Conservation (phyloP, 2,329 filamentous ascomycete genomes). For the Coniochaeta sp. region DNA sequence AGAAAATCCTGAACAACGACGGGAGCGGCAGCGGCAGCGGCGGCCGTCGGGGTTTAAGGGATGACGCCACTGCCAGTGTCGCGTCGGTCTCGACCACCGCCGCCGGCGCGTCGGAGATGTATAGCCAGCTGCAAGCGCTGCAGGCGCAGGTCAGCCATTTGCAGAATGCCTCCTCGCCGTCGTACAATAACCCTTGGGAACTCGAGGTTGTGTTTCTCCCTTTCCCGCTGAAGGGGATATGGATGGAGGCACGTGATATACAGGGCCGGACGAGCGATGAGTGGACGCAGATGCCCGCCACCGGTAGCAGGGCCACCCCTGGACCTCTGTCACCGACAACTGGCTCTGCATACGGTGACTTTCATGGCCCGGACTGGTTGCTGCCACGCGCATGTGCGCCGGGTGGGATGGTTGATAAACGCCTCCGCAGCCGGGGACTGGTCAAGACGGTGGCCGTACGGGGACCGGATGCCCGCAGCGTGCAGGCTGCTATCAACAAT, state of each 20-base stretch:
- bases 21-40: conserved; percentile 32
- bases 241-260: conserved; percentile 45
- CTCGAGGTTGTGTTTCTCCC: conserved; percentile 72
- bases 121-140: conserved; percentile 41
- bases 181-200: conserved; percentile 59
- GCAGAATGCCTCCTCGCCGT: conserved; percentile 53
- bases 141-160: conserved; percentile 47
- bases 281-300: conserved; percentile 49
- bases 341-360: conserved; percentile 39
- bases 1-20: conserved; percentile 43
- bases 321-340: conserved; percentile 41
- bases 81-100: conserved; percentile 36
- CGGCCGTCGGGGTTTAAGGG: conserved; percentile 27
- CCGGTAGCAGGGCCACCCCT: conserved; percentile 33
- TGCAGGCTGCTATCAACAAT: conserved; percentile 54
- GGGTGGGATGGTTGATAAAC: conserved; percentile 56
- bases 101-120: conserved; percentile 37
- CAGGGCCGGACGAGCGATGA: conserved; percentile 32
- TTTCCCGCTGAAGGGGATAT: conserved; percentile 53
- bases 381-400: conserved; percentile 61
- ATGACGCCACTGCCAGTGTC: conserved; percentile 39
- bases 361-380: conserved; percentile 52
- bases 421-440: conserved; percentile 69
- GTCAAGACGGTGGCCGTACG: conserved; percentile 57
- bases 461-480: conserved; percentile 59